Percentiles rank a stretch among this genome's conserved stretches.
Conservation (phyloP, 768 basidiomycete genomes). For the Guyanaporus albipodus region DNA sequence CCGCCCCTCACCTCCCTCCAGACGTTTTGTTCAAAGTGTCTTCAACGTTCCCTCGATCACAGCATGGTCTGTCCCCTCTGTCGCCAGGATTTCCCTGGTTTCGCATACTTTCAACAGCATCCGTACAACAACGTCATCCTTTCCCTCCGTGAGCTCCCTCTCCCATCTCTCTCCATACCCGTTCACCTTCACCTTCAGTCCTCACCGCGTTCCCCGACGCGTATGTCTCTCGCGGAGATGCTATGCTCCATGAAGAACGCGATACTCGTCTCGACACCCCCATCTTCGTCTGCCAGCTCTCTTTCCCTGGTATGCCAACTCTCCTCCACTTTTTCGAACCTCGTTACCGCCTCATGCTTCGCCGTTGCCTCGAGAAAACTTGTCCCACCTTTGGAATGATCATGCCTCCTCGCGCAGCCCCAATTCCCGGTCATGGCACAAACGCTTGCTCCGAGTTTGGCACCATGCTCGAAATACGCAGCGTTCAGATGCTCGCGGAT, state of each 20-base stretch:
- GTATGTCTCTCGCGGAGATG: slow-evolving; percentile 60
- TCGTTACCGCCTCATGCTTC: slow-evolving; percentile 92
- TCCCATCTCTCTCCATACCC: slow-evolving; percentile 6
- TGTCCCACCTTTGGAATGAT: slow-evolving; percentile 91
- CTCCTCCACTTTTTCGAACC: slow-evolving; percentile 94
- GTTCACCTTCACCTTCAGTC: slow-evolving; percentile 39
- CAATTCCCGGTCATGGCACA: slow-evolving; percentile 18
- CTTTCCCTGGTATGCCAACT: slow-evolving; percentile 89
- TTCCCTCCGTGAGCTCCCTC: slow-evolving; percentile 52
- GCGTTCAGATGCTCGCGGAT: slow-evolving; percentile 83
- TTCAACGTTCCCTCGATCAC: slow-evolving; percentile 90
- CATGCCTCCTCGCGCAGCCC: slow-evolving; percentile 53
- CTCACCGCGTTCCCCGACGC: slow-evolving; percentile 62
- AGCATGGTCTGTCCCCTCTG: slow-evolving; percentile 80
- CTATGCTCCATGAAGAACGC: slow-evolving; percentile 73
- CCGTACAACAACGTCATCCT: slow-evolving; percentile 68
- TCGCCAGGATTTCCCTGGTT: slow-evolving; percentile 69
- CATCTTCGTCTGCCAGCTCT: slow-evolving; percentile 85
- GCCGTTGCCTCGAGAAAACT: slow-evolving; percentile 80
- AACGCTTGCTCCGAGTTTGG: slow-evolving; percentile 56
- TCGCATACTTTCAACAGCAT: slow-evolving; percentile 77
- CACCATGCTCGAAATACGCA: slow-evolving; percentile 88
- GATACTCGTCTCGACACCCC: slow-evolving; percentile 81
- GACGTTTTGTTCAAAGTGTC: slow-evolving; percentile 90
- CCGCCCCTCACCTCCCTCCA: slow-evolving; percentile 29